Evolutionary conservation across 2,329 filamentous ascomycete genomes (phyloP), one percentile per base, ranked within the genome.

Genomic region (Talaromyces sp.): DNA sequence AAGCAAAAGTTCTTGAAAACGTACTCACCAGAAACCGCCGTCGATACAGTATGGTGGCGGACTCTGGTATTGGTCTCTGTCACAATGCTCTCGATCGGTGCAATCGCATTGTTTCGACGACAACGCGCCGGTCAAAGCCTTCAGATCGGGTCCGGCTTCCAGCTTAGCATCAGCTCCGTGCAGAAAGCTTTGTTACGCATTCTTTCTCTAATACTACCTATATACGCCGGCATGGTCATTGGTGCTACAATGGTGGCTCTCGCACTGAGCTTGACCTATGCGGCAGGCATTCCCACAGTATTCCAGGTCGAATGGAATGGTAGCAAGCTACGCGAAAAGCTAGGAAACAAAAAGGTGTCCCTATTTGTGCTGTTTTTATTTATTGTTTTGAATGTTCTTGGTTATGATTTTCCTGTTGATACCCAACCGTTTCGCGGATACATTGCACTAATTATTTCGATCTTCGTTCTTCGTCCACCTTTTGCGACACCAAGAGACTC

Each of bases 151-250:
- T 51, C 27, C 34, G 59, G 17, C 54, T 61, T 25, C 13, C 67
- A 61, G 25, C 22, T 73, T 4, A 70, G 67, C 64, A 38, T 63
- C 1, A 67, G 67, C 7, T 68, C 63, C 0, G 69, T 58, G 5
- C 67, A 68, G 15, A 68, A 65, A 17, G 72, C 76, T 19, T 59
- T 76, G 17, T 69, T 73, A 19, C 79, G 77, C 59, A 70, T 78
- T n/a, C 65, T 78, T 34, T 77, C 81, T 19, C 71, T 85, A 25
- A 74, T 79, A 2, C 70, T 88, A 34, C 86, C 86, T 0, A 84
- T 86, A 70, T 88, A 85, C 70, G 83, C 85, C 8, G 74, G 83
- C 0, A 77, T 85, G 68, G 81, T 86, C 65, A 72, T 88, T 13
- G 86, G 85, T 8, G 84, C 83, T 13, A 79, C 82, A 65, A 77